These are phyloP conservation scores for Boletus subcaerulescens DNA, from an alignment of 768 basidiomycete species.

Conservation along the genomic window DNA sequence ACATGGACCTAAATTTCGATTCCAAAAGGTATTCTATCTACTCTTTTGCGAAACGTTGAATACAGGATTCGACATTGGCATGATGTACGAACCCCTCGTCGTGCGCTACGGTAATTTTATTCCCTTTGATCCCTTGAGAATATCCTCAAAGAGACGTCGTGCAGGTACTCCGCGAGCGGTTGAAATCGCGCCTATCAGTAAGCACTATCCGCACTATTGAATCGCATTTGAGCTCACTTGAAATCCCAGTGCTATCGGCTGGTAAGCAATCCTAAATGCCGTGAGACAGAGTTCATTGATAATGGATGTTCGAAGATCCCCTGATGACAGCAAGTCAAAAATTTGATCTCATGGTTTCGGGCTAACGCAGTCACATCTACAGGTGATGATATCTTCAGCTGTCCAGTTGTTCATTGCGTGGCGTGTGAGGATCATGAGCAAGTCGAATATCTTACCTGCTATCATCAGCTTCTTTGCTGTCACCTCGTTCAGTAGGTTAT, in stretches of 20 bases:
- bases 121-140: background rate
- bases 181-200: slow-evolving; percentile 2
- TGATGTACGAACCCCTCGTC: slow-evolving; percentile 49
- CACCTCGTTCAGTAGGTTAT: slow-evolving; percentile 8
- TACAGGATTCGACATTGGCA: slow-evolving; percentile 43
- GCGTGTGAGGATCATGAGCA: slow-evolving; percentile 37
- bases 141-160: slow-evolving; percentile 23
- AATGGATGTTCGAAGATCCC: slow-evolving; percentile 34
- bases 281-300: background rate
- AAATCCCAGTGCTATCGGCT: slow-evolving; percentile 9
- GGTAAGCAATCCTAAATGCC: slow-evolving; percentile 5
- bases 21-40: slow-evolving; percentile 39
- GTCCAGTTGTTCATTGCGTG: slow-evolving; percentile 50
- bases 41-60: slow-evolving; percentile 50
- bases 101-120: slow-evolving; percentile 39
- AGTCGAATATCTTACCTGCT: slow-evolving; percentile 24
- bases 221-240: slow-evolving; percentile 20
- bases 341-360: background rate
- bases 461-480: slow-evolving; percentile 22
- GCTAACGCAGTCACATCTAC: background rate
- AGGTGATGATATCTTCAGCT: slow-evolving; percentile 44
- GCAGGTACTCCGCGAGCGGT: slow-evolving; percentile 19
- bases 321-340: slow-evolving; percentile 38
- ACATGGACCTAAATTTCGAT: background rate
- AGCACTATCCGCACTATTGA: background rate